A percentile compares a stretch with the other conserved stretches of the same genome.
Conservation (phyloP, 2,329 filamentous ascomycete species). For the Trichoderma simmonsii region DNA sequence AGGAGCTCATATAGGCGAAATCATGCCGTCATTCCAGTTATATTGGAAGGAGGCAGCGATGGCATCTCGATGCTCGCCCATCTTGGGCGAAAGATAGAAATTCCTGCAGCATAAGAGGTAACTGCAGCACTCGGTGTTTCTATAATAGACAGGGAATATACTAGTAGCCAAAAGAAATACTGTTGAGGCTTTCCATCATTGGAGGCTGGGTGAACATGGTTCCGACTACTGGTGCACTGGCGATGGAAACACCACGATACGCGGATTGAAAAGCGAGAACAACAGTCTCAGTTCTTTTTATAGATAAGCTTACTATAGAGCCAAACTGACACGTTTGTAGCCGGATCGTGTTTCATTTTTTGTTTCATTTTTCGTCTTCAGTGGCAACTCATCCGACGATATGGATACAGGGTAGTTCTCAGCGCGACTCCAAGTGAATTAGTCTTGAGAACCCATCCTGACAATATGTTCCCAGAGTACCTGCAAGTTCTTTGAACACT, state of each 20-base stretch:
- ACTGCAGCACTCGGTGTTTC: neutral
- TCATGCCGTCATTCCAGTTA: too few relatives aligned
- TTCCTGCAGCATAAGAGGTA: neutral
- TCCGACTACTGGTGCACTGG: neutral
- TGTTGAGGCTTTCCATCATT: neutral
- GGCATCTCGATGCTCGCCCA: neutral
- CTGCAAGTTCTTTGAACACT: neutral
- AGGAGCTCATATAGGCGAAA: neutral
- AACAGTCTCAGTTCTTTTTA: neutral
- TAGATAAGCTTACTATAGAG: neutral
- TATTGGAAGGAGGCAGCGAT: neutral
- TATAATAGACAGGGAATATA: neutral
- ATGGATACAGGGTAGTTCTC: neutral
- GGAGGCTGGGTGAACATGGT: neutral
- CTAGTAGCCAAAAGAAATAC: neutral
- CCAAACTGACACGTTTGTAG: neutral
- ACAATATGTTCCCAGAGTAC: neutral
- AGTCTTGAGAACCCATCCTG: neutral
- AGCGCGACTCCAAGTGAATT: neutral
- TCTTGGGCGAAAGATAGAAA: fast-evolving
- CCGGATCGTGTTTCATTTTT: neutral
- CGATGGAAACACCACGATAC: neutral
- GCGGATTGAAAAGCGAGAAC: neutral
- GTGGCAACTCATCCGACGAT: neutral
- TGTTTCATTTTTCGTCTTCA: neutral